Evolutionary conservation across 2,329 filamentous ascomycete species (phyloP), one percentile per base, ranked within the genome.

Genomic region (Colletotrichum orbiculare): DNA sequence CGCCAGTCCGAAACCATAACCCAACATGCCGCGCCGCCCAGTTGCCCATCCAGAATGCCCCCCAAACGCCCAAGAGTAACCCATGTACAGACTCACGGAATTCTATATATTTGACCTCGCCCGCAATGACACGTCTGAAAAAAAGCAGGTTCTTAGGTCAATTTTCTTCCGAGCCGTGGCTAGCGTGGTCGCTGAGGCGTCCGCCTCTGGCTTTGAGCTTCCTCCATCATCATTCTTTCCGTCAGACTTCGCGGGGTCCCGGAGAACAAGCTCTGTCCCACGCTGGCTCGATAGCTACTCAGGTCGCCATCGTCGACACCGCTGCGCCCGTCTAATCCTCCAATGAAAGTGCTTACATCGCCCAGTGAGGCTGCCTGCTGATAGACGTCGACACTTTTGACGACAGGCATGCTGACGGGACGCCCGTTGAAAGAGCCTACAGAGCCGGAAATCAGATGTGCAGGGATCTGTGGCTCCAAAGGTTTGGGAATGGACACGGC

Each of bases 341-440:
- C 85, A 8, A 87, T 82, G 71, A 86, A 86, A 25, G 78, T 80
- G 65, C 77, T 80, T 50, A 86, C 74, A 15, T 82, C 77, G 42
- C 83, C 83, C 54, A 85, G 73, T 10, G 80, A 79, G 10, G 78
- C 80, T 2, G 83, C 83, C 68, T 79, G 77, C 33, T 80, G 82
- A 61, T 84, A 80, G 1, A 87, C 58, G 25, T 83, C 79, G 8
- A 82, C 78, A 53, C 83, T 79, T 52, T 78, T 79, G 49, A 87
- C 79, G 12, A 87, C 77, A 2, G 82, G 80, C 76, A 87, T 84
- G 41, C 80, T 77, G 52, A 88, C 81, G 12, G 84, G 79, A 17
- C 79, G 79, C 47, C 85, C 85, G 69, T 81, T 85, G 69, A 85
- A 86, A n/a, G 84, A 87, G 3, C 84, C 84, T 12, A 84, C 72